These are phyloP conservation scores for Podospora tetraspora DNA, from an alignment of 495 filamentous ascomycete genomes.

Conservation along the genomic window DNA sequence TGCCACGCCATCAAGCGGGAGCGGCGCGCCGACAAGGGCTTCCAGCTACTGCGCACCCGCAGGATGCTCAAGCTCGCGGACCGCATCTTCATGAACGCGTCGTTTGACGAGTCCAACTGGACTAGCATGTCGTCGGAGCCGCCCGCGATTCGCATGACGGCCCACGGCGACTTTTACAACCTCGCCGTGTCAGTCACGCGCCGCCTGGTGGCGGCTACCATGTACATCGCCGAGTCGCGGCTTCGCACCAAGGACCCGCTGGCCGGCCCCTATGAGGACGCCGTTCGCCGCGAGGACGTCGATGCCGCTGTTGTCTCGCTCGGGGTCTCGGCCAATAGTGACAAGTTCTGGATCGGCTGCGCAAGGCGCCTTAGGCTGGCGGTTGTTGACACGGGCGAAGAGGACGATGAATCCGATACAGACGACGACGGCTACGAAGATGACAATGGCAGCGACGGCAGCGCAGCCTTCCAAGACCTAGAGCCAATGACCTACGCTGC, in stretches of 20 bases:
- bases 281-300: constrained; percentile 58
- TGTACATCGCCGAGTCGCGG: constrained; percentile 61
- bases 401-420: constrained; percentile 4
- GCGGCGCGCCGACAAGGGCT: constrained; percentile 39
- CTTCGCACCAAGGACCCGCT: constrained; percentile 39
- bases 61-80: constrained; percentile 62
- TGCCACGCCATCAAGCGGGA: constrained; percentile 24
- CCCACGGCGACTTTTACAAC: constrained; percentile 69
- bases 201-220: constrained; percentile 58
- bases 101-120: constrained; percentile 63
- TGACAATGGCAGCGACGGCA: constrained; percentile 37
- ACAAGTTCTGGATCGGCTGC: constrained; percentile 54
- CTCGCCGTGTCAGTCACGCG: constrained; percentile 60
- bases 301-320: constrained; percentile 56
- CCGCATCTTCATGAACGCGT: constrained; percentile 73
- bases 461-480: constrained; percentile 18
- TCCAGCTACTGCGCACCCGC: constrained; percentile 52
- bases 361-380: constrained; percentile 55
- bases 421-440: constrained; percentile 38
- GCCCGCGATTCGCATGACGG: constrained; percentile 62
- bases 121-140: constrained; percentile 41
- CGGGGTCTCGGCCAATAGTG: constrained; percentile 36
- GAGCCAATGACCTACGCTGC: constrained; percentile 46
- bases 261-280: constrained; percentile 5
- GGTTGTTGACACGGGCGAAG: constrained; percentile 36